These are phyloP conservation scores for Teratosphaeria gauchensis DNA, from an alignment of 2,329 filamentous ascomycete species.

Conservation along the genomic window DNA sequence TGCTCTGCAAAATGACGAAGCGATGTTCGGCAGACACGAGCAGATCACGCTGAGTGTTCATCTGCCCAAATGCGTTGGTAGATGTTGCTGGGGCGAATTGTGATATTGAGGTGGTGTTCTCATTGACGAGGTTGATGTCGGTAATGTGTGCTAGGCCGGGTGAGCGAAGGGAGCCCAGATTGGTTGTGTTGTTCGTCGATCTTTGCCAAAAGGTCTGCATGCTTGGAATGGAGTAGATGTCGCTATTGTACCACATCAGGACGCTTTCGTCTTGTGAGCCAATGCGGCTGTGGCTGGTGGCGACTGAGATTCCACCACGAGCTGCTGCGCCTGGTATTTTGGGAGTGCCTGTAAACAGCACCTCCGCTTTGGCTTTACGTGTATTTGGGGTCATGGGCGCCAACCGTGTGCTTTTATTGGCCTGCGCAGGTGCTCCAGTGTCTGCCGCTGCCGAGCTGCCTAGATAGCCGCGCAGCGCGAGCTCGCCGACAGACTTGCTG, in stretches of 20 bases:
- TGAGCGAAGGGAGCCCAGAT: constrained; percentile 30
- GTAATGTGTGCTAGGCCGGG: constrained; percentile 33
- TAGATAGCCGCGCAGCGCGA: constrained; percentile 22
- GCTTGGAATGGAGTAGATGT: constrained; percentile 37
- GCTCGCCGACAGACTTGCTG: constrained; percentile 16
- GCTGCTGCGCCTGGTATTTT: constrained; percentile 21
- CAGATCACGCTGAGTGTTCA: constrained; percentile 36
- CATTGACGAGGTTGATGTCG: constrained; percentile 32
- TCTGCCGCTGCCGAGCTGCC: constrained; percentile 14
- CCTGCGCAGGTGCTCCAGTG: constrained; percentile 9
- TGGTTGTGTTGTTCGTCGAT: constrained; percentile 21
- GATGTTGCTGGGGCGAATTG: constrained; percentile 30
- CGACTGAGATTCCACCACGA: constrained; percentile 35
- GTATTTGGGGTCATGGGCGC: constrained; percentile 45
- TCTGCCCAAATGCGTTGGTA: constrained; percentile 28
- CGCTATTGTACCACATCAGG: constrained; percentile 37
- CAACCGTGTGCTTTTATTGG: constrained; percentile 21
- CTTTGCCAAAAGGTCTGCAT: constrained; percentile 37
- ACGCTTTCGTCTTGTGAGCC: constrained; percentile 34
- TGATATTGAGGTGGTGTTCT: constrained; percentile 33
- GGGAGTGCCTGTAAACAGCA: constrained; percentile 34
- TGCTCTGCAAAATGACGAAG: constrained; percentile 31
- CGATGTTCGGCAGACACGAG: constrained; percentile 36
- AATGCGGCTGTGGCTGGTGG: constrained; percentile 21
- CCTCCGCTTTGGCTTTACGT: constrained; percentile 35